A percentile compares a stretch with the other conserved stretches of the same genome.
Conservation (phyloP, 2,329 filamentous ascomycete species). For the Magnaporthales sp. region DNA sequence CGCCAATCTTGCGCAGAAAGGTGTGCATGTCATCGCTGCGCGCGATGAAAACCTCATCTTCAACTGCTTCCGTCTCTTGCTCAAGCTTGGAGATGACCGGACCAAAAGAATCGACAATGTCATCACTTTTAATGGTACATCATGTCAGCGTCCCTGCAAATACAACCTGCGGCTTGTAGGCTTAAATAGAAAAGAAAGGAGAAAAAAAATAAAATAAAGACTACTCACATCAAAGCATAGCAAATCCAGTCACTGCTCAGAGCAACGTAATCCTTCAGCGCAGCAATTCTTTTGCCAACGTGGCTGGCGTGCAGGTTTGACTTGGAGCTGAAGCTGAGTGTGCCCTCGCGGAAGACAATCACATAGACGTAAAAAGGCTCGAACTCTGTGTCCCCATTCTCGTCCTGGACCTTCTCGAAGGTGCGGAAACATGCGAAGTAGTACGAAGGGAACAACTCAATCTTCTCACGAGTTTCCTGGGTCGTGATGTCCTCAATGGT, state of each 20-base stretch:
- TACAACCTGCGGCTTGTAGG: not conserved
- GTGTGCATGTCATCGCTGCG: slow-evolving; percentile 81
- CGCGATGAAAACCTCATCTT: slow-evolving; percentile 90
- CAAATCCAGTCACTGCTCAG: slow-evolving; percentile 98
- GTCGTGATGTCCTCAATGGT: slow-evolving; percentile 95
- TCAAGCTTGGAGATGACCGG: slow-evolving; percentile 85
- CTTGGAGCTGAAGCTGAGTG: slow-evolving; percentile 88
- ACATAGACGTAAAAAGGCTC: slow-evolving; percentile 96
- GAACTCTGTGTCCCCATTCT: slow-evolving; percentile 71
- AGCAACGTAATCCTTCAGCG: slow-evolving; percentile 88
- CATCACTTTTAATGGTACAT: slow-evolving; percentile 50
- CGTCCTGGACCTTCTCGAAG: slow-evolving; percentile 72
- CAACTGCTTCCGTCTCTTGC: slow-evolving; percentile 80
- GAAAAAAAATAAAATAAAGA: slow-evolving; percentile 9
- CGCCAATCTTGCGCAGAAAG: slow-evolving; percentile 82
- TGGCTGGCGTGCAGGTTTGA: slow-evolving; percentile 81
- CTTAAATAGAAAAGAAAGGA: too few relatives aligned
- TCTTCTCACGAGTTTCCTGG: slow-evolving; percentile 95
- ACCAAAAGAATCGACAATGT: slow-evolving; percentile 94
- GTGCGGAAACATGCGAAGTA: slow-evolving; percentile 98
- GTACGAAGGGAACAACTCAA: slow-evolving; percentile 93
- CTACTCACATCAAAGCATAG: slow-evolving; percentile 82
- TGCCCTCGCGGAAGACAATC: slow-evolving; percentile 90
- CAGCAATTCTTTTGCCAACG: slow-evolving; percentile 84
- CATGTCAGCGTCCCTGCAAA: slow-evolving; percentile 16